A percentile compares a stretch with the other conserved stretches of the same genome.
Conservation (phyloP, 768 basidiomycete species). For the Strobilomyces echinocephalus region DNA sequence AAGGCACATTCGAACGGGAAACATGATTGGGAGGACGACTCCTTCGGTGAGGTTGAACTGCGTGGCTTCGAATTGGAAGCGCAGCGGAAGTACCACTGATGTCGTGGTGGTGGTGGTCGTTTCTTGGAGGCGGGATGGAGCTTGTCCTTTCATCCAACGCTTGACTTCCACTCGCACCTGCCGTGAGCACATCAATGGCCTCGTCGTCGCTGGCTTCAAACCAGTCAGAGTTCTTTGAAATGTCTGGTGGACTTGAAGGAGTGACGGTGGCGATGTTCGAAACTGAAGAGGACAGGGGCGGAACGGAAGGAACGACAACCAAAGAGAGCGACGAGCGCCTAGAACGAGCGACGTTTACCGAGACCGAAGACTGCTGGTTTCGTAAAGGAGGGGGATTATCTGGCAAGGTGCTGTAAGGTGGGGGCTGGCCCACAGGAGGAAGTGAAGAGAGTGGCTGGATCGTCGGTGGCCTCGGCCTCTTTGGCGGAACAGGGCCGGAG, state of each 20-base stretch:
- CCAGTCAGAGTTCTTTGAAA: constrained; percentile 65
- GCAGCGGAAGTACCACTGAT: constrained; percentile 13
- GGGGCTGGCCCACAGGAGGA: constrained; percentile 52
- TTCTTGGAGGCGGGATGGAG: constrained; percentile 32
- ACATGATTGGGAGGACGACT: constrained; percentile 62
- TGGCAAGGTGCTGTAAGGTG: constrained; percentile 50
- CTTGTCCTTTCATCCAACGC: constrained; percentile 83
- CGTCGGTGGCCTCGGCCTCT: constrained; percentile 27
- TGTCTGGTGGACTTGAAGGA: constrained; percentile 33
- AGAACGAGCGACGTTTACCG: constrained; percentile 42
- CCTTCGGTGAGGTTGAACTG: constrained; percentile 37
- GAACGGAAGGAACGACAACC: constrained; percentile 43
- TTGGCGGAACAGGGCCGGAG: constrained; percentile 14
- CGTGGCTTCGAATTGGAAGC: constrained; percentile 29
- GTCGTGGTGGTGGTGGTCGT: constrained; percentile 20
- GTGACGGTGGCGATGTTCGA: constrained; percentile 32
- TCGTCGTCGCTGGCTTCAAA: constrained; percentile 79
- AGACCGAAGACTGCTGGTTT: constrained; percentile 38
- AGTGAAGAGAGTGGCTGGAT: constrained; percentile 17
- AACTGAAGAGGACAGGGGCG: constrained; percentile 33
- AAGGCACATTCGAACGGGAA: constrained; percentile 31
- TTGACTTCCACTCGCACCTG: constrained; percentile 76
- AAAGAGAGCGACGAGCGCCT: constrained; percentile 54
- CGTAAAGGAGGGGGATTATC: constrained; percentile 33
- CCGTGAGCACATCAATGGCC: constrained; percentile 77